Base-by-base conservation (phyloP, 345 rosid species). In the Streptanthus diversifolius region DNA sequence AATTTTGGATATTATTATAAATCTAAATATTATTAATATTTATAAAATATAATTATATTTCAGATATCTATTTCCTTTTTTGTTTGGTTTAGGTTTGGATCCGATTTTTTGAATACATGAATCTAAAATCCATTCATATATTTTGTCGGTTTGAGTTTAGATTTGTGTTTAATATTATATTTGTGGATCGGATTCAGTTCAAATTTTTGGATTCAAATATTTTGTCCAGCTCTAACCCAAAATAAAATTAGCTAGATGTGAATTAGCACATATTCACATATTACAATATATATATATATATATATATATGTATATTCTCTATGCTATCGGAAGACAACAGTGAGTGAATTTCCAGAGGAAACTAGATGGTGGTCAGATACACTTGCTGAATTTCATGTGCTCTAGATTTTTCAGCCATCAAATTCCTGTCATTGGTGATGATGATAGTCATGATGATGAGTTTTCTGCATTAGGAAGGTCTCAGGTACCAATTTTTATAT, bases 341-440 rank as follows among this genome's bases (percentile, higher is more conserved):
- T 9, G 52, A 49, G 30, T 22, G 25, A 10, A 3, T 25, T 18
- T 55, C 41, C 17, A 18, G 52, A 27, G 9, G 53, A 54, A 57
- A 57, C 41, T 37, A 40, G 18, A 63, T 44, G 54, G 68, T 45
- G 54, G 70, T 47, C 48, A 51, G 1, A 62, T 41, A 3, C 14
- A 55, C 53, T 40, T 68, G 63, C 7, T 56, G 33, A 90, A 87
- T 80, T 74, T 87, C 76, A 36, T 64, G 57, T 91, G 97, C 84
- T 84, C 67, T 3, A 83, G 45, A 72, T 44, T 47, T 73, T 24
- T 73, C 57, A n/a, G 56, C 48, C 65, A 63, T 63, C n/a, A 27
- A 33, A 8, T 24, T 43, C 19, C 15, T 17, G 49, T 55, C 57
- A 25, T 44, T 21, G 61, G 8, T 3, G 63, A 10, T 40, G 63